Evolutionary conservation across 2,329 filamentous ascomycete species (phyloP), one percentile per base, ranked within the genome.

Genomic region (Cryphonectria carpinicola): DNA sequence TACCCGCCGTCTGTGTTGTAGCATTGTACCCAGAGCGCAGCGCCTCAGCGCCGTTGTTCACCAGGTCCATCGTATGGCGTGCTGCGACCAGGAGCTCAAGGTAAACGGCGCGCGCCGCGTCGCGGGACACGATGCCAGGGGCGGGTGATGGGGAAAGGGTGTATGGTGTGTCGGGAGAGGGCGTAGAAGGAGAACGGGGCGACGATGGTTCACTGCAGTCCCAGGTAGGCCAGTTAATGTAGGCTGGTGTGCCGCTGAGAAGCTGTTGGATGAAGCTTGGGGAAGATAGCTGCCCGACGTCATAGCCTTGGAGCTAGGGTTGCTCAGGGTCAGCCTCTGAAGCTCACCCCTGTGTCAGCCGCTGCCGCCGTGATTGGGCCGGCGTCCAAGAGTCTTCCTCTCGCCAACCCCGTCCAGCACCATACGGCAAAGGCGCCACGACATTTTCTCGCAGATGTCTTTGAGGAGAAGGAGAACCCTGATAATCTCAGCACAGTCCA

Each of bases 1-100:
- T 71, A 64, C 76, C 78, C 39, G 77, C 69, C 65, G 77, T 77
- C 58, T 79, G 74, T 76, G 77, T 32, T 52, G 37, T 60, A 25
- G 69, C 22, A 6, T 60, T 49, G 65, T 71, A 70, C 14, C 56
- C 49, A 22, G 25, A 52, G 43, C 46, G 60, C 32, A n/a, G 56
- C 25, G 43, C 49, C 22, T 65, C 66, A 37, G 46, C 39, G n/a
- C 58, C 37, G 13, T 62, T 41, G 7, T 46, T 69, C 19, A 72
- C 49, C 28, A 67, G 63, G 4, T 72, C 71, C 71, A 72, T 72
- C 22, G 49, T 68, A 43, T 54, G 67, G 61, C 68, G 62, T 46
- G 46, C 52, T 19, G 65, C 19, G 52, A 65, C 43, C 14, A 70
- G 61, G n/a, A 63, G 61, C 49, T 62, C 28, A 25, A n/a, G 14